phyloP scores from a whole-genome alignment of 2,329 filamentous ascomycete species.

The Neonectria ditissima region DNA sequence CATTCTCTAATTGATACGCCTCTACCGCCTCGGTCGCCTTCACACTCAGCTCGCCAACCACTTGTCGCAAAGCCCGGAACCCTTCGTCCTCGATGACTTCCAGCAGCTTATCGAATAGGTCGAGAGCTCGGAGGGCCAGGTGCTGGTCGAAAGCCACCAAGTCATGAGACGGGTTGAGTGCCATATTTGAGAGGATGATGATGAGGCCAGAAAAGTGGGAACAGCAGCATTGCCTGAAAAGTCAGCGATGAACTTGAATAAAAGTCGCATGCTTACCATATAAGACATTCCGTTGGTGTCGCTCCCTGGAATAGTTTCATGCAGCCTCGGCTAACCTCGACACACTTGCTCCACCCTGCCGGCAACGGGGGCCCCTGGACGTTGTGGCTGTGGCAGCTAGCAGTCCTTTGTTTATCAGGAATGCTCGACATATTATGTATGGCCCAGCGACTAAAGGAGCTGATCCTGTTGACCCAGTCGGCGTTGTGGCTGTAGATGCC shows the following conservation, averaged over 20 bases:
- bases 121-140: conserved; percentile 43
- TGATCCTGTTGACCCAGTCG: conserved; percentile 52
- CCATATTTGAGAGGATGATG: conserved; percentile 50
- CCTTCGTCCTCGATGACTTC: conserved; percentile 32
- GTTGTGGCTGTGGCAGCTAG: conserved; percentile 5
- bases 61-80: conserved; percentile 28
- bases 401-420: background rate
- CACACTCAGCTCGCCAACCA: conserved; percentile 37
- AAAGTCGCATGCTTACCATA: conserved; percentile 43
- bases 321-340: conserved; percentile 50
- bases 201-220: conserved; percentile 50
- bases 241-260: background rate
- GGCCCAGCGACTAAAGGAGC: conserved; percentile 41
- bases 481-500: conserved; percentile 54
- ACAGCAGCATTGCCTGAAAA: conserved; percentile 45
- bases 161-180: conserved; percentile 44
- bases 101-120: conserved; percentile 45
- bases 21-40: conserved; percentile 34
- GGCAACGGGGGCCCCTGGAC: conserved; percentile 39
- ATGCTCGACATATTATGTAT: conserved; percentile 38
- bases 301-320: conserved; percentile 48
- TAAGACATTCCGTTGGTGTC: conserved; percentile 47
- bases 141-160: conserved; percentile 44
- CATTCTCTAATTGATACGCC: conserved; percentile 13
- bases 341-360: conserved; percentile 49